Conservation (phyloP, 2,329 filamentous ascomycete genomes). For the Stachybotrys chartarum region DNA sequence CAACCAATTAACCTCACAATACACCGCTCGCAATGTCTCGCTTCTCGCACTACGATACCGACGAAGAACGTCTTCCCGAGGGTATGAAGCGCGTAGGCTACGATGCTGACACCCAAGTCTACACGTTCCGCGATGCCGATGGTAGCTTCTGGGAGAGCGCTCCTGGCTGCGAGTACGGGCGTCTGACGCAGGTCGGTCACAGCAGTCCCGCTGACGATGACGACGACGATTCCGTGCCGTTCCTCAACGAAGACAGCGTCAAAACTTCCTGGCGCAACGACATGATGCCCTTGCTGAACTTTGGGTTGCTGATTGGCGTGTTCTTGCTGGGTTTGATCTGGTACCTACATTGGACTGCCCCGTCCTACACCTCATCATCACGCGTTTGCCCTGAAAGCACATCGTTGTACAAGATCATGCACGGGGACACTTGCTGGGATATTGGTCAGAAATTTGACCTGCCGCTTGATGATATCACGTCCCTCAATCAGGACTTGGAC, state of each 20-base stretch:
- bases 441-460: slow-evolving; percentile 36
- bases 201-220: slow-evolving; percentile 12
- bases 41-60: slow-evolving; percentile 35
- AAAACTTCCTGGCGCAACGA: slow-evolving; percentile 42
- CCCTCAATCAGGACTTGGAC: slow-evolving; percentile 36
- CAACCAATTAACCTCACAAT: background rate
- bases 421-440: slow-evolving; percentile 47
- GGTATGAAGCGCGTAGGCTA: slow-evolving; percentile 50
- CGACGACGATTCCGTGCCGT: slow-evolving; percentile 21
- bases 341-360: slow-evolving; percentile 31
- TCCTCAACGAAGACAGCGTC: slow-evolving; percentile 15
- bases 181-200: slow-evolving; percentile 31
- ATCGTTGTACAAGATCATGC: slow-evolving; percentile 29
- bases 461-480: slow-evolving; percentile 37
- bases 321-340: slow-evolving; percentile 43
- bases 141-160: slow-evolving; percentile 44
- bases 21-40: slow-evolving; percentile 25
- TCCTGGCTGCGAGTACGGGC: slow-evolving; percentile 42
- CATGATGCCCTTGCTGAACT: slow-evolving; percentile 50
- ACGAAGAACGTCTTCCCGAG: slow-evolving; percentile 45
- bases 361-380: slow-evolving; percentile 8
- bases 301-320: slow-evolving; percentile 45
- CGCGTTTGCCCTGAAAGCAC: slow-evolving; percentile 20
- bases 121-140: slow-evolving; percentile 42
- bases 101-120: slow-evolving; percentile 46